Evolutionary conservation across 495 filamentous ascomycete genomes (phyloP), one percentile per base, ranked within the genome.

Genomic region (Clavariopsis aquatica): DNA sequence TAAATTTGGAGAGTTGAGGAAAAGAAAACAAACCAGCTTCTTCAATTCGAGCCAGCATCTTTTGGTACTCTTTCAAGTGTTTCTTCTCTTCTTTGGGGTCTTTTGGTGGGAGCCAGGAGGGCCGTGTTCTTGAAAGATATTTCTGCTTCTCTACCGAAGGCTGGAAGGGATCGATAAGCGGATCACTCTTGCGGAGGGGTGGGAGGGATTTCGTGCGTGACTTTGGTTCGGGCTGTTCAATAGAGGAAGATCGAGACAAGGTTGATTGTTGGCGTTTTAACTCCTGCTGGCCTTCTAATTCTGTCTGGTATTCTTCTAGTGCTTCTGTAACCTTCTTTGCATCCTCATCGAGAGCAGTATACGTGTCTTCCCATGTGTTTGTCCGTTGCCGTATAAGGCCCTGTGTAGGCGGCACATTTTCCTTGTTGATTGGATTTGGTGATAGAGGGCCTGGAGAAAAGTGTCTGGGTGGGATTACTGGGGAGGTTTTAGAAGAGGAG

Each of bases 61-160:
- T 84, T 73, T 96, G 89, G 70, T 96, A 98, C 74, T 98, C 90
- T 71, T 84, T 93, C 57, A 98, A 66, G 72, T 98, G 94, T 58
- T 86, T 87, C 74, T 85, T 93, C 76, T 98, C 94, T 74, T 98
- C 94, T 52, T 89, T 90, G 26, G 90, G 92, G 63, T 91, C 86
- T 76, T 98, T 98, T 0, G 94, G 94, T 7, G 94, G 94, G 17
- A 98, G 80, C 94, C 94, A 98, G 41, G 89, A 93, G 0, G 94
- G 94, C 27, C 94, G 84, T 13, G 94, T 98, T 45, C 95, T 82
- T 22, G 91, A 92, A 20, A 98, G 78, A 6, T 96, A 89, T 43
- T 89, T 91, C 68, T 96, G 92, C 76, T 98, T 98, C 79, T 98
- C 94, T 77, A 92, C 95, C 69, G 93, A 96, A 36, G 96, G 87